Conservation (phyloP, 1,284 basidiomycete genomes). For the Rhodotorula mucilaginosa region DNA sequence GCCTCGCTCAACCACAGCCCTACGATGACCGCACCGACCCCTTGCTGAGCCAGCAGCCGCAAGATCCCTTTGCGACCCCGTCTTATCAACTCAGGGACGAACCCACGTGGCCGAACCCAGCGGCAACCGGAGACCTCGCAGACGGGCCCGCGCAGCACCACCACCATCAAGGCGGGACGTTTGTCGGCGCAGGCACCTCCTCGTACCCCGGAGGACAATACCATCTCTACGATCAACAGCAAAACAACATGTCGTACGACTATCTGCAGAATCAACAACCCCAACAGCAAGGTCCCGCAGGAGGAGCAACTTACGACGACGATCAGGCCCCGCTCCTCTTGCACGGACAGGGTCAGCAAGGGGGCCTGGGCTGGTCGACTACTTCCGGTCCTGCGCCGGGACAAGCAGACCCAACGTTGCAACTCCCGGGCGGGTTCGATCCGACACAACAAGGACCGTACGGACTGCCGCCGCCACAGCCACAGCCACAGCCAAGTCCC, state of each 20-base stretch:
- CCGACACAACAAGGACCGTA: slow-evolving; percentile 5
- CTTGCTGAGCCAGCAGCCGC: background rate
- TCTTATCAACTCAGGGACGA: background rate
- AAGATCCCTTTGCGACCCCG: slow-evolving; percentile 2
- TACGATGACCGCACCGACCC: background rate
- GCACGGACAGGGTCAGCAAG: no score
- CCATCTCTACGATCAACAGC: background rate
- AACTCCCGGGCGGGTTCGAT: slow-evolving; percentile 31
- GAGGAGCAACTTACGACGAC: slow-evolving; percentile 20
- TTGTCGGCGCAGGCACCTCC: background rate
- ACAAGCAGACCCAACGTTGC: slow-evolving; percentile 21
- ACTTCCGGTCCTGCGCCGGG: slow-evolving; percentile 15
- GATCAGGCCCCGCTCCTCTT: slow-evolving; percentile 20
- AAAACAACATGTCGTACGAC: background rate
- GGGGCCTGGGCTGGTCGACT: slow-evolving; percentile 18
- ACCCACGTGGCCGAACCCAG: slow-evolving; percentile 2
- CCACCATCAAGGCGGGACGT: background rate
- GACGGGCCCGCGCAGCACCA: background rate
- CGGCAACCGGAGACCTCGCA: background rate
- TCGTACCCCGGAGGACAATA: background rate
- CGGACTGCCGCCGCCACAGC: slow-evolving; percentile 3
- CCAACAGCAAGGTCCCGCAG: background rate
- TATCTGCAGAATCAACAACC: background rate
- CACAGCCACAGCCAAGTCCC: background rate
- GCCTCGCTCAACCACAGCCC: background rate